Conservation (phyloP, 441 rosid species). For the Erodium trifolium region DNA sequence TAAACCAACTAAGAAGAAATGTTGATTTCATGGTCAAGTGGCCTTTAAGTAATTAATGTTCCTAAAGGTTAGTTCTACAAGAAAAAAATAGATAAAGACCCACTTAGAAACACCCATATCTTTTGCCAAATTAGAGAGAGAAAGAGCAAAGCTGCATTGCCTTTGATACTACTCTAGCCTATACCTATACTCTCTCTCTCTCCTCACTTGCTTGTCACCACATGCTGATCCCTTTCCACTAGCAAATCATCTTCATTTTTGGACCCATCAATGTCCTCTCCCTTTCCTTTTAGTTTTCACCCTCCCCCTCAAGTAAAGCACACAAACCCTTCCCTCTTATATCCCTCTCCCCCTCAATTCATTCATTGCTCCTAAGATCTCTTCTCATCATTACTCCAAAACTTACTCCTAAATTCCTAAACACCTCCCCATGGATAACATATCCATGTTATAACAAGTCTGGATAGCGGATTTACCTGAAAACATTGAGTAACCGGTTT, state of each 20-base stretch:
- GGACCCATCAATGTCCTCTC: constrained; percentile 34
- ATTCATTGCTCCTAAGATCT: neutral
- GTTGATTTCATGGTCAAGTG: too few species aligned
- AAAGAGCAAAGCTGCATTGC: constrained; percentile 65
- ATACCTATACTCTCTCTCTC: too few species aligned
- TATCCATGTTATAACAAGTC: too few species aligned
- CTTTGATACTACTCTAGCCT: constrained; percentile 48
- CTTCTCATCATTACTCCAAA: too few species aligned
- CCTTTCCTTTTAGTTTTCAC: neutral
- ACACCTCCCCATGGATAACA: too few species aligned
- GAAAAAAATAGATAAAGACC: constrained; percentile 43
- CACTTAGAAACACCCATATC: constrained; percentile 38
- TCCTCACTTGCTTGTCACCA: constrained; percentile 57
- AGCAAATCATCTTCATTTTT: constrained; percentile 52
- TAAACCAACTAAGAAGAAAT: too few species aligned
- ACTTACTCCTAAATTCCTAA: too few species aligned
- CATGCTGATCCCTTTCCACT: constrained; percentile 95
- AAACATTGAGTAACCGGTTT: too few species aligned
- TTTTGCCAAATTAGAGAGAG: constrained; percentile 35
- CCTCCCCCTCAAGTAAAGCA: constrained; percentile 55
- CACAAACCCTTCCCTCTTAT: constrained; percentile 26
- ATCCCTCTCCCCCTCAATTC: constrained; percentile 27
- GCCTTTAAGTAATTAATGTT: too few species aligned
- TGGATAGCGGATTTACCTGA: too few species aligned
- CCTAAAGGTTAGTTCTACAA: too few species aligned